Evolutionary conservation across 2,329 filamentous ascomycete species (phyloP).

Genomic region (Botrytis squamosa): DNA sequence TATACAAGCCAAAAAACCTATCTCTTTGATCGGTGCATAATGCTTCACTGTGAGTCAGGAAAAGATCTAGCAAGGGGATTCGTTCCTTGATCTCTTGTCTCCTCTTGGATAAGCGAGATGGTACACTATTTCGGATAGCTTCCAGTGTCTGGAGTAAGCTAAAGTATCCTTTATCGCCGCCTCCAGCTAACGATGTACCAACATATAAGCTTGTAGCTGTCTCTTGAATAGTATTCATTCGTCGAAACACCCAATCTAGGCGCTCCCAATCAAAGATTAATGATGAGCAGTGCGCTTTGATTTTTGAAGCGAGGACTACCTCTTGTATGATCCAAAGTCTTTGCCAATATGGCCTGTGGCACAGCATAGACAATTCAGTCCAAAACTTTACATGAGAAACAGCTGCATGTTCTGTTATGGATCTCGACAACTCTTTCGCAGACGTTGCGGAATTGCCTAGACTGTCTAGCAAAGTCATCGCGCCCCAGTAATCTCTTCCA

Average conservation of each 20-base stretch:
- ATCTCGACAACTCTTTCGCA: conserved; percentile 10
- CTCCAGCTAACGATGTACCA: background rate
- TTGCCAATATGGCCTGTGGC: conserved; percentile 19
- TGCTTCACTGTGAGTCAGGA: conserved; percentile 20
- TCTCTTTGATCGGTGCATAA: conserved; percentile 20
- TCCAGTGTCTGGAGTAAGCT: conserved; percentile 15
- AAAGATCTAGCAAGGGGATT: conserved; percentile 17
- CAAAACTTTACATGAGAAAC: conserved; percentile 17
- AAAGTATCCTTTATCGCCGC: conserved; percentile 3
- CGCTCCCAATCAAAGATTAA: conserved; percentile 18
- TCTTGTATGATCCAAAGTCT: conserved; percentile 20
- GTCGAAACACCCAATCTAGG: conserved; percentile 16
- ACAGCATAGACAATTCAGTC: conserved; percentile 13
- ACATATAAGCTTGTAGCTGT: conserved; percentile 4
- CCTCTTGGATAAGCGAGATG: conserved; percentile 10
- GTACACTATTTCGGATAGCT: conserved; percentile 14
- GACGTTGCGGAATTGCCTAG: conserved; percentile 8
- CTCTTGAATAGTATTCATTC: background rate
- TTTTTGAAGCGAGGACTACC: conserved; percentile 21
- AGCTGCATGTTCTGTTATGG: conserved; percentile 7
- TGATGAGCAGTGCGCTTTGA: conserved; percentile 18
- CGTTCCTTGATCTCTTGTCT: conserved; percentile 13
- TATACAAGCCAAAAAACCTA: conserved; percentile 20
- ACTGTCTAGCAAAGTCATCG: conserved; percentile 16
- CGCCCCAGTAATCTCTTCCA: conserved; percentile 19